Evolutionary conservation across 1,284 basidiomycete genomes (phyloP).

Genomic region (Limonomyces culmigenus): DNA sequence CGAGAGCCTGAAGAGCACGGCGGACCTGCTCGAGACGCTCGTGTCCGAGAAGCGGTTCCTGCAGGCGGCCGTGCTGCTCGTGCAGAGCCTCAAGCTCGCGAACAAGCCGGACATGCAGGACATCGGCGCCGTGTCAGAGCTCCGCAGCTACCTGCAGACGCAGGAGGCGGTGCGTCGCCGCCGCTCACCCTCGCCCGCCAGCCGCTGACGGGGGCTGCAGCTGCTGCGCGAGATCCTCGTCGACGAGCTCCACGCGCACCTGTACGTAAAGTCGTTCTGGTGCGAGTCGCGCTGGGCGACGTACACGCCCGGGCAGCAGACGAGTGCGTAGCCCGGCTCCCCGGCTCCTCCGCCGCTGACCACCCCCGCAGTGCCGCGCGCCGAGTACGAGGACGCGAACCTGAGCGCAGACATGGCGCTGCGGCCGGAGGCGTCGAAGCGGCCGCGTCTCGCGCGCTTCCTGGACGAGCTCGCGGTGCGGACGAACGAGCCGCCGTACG

Average conservation of each 20-base stretch:
- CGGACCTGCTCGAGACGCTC: slow-evolving; percentile 84
- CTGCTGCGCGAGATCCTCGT: slow-evolving; percentile 82
- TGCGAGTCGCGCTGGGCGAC: slow-evolving; percentile 85
- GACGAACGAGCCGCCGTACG: slow-evolving; percentile 68
- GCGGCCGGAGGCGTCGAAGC: no score
- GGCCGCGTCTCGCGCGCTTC: slow-evolving; percentile 41
- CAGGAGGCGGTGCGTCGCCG: slow-evolving; percentile 66
- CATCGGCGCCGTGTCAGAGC: slow-evolving; percentile 83
- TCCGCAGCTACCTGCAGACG: slow-evolving; percentile 70
- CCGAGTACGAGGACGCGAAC: slow-evolving; percentile 45
- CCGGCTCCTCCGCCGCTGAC: slow-evolving; percentile 4
- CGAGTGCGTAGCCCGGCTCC: slow-evolving; percentile 30
- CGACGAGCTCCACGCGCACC: slow-evolving; percentile 91
- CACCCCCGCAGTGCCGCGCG: slow-evolving; percentile 28
- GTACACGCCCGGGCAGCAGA: slow-evolving; percentile 68
- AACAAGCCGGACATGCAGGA: slow-evolving; percentile 88
- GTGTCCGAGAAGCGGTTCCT: slow-evolving; percentile 92
- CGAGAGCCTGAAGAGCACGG: slow-evolving; percentile 81
- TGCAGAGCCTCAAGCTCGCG: slow-evolving; percentile 80
- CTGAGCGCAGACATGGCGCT: no score
- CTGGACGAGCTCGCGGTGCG: slow-evolving; percentile 56
- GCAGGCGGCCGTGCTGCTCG: slow-evolving; percentile 78
- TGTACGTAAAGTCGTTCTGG: slow-evolving; percentile 97
- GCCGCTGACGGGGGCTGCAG: slow-evolving; percentile 19
- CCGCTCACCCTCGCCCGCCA: not conserved